phyloP scores from a whole-genome alignment of 1,284 basidiomycete species.

The Cutaneotrichosporon mucoides region DNA sequence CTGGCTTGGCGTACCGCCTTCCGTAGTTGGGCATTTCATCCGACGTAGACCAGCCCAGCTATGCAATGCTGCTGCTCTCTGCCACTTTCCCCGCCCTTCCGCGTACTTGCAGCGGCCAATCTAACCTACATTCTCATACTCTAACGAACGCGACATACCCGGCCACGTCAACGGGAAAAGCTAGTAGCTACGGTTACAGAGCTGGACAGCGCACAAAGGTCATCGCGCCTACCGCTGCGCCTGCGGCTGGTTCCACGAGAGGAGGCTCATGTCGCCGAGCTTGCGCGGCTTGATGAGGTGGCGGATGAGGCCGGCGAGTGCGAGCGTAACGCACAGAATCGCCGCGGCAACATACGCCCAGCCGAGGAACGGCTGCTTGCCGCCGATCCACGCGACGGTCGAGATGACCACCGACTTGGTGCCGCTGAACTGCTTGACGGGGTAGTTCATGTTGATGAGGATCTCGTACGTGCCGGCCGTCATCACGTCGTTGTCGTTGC shows the following conservation, averaged over 20 bases:
- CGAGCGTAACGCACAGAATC: slow-evolving; percentile 79
- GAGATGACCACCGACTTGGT: slow-evolving; percentile 97
- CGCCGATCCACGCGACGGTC: slow-evolving; percentile 96
- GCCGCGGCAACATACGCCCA: slow-evolving; percentile 93
- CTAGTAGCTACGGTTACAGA: background rate
- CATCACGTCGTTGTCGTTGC: slow-evolving; percentile 79
- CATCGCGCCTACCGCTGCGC: slow-evolving; percentile 18
- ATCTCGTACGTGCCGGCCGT: slow-evolving; percentile 71
- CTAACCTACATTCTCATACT: slow-evolving; percentile 11
- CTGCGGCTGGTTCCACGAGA: slow-evolving; percentile 82
- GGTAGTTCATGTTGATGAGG: slow-evolving; percentile 82
- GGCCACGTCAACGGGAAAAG: background rate
- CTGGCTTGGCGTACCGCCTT: no score
- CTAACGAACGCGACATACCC: slow-evolving; percentile 1
- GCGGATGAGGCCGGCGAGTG: slow-evolving; percentile 79
- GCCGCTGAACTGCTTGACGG: slow-evolving; percentile 83
- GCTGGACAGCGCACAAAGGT: background rate
- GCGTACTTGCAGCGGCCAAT: no score
- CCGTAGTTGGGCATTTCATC: no score
- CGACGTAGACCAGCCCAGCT: no score
- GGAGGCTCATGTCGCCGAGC: slow-evolving; percentile 54
- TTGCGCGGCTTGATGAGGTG: slow-evolving; percentile 90
- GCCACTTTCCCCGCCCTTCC: no score
- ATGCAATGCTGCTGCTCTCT: no score
- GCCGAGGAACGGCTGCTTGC: slow-evolving; percentile 87